These are phyloP conservation scores for Diatrype stigma DNA, from an alignment of 2,329 filamentous ascomycete genomes.

Conservation along the genomic window DNA sequence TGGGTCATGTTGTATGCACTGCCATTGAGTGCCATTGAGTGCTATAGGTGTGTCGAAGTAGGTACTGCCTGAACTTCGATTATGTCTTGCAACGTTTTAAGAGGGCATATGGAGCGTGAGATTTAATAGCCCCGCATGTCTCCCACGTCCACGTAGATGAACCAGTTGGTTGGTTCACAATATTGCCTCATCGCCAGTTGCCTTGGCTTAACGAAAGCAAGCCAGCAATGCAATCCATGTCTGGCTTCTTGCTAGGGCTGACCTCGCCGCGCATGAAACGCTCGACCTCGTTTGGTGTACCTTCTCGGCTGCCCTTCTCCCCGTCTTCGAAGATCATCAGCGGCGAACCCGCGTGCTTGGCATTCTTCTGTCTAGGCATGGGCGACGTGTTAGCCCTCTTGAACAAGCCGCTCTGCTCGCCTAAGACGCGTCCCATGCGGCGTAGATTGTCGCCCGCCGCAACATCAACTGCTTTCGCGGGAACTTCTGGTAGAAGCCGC, in stretches of 20 bases:
- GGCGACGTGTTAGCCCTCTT: conserved; percentile 38
- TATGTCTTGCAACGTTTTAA: too few species aligned
- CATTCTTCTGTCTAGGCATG: conserved; percentile 20
- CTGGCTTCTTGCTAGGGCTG: conserved; percentile 68
- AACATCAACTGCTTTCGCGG: conserved; percentile 10
- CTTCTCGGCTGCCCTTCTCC: conserved; percentile 16
- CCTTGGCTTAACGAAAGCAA: conserved; percentile 84
- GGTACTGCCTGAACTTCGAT: too few species aligned
- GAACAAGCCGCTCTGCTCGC: conserved; percentile 33
- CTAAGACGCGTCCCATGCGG: conserved; percentile 37
- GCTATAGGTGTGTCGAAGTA: too few species aligned
- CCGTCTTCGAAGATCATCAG: conserved; percentile 52
- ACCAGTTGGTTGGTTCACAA: too few species aligned
- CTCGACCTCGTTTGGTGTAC: conserved; percentile 52
- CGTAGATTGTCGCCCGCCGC: conserved; percentile 30
- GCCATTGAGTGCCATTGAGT: too few species aligned
- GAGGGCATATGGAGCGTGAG: too few species aligned
- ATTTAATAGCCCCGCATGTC: too few species aligned
- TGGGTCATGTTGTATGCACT: too few species aligned
- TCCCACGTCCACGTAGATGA: too few species aligned
- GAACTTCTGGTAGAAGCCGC: conserved; percentile 33
- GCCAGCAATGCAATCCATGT: conserved; percentile 87
- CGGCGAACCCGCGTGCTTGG: conserved; percentile 18
- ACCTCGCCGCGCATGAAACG: conserved; percentile 67
- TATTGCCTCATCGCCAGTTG: conserved; percentile 65